Percentiles rank a stretch among this genome's conserved stretches.
Conservation (phyloP, 352 stramenopile species). For the Phytopythium boreale region DNA sequence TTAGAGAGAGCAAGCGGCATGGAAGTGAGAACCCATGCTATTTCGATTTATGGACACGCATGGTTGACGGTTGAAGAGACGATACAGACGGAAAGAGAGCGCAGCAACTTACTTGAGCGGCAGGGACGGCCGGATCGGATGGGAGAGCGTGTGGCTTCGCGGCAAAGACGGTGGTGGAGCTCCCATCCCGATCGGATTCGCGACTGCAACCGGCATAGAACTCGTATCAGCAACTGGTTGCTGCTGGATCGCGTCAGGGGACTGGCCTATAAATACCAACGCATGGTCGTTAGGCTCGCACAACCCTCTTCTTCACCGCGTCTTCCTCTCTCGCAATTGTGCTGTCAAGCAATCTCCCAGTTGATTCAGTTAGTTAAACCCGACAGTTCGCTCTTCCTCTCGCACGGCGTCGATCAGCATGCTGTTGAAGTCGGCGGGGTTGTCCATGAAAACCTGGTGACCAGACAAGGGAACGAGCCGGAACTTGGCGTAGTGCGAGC, state of each 20-base stretch:
- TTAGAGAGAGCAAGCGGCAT: not conserved
- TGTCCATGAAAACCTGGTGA: conserved; percentile 88
- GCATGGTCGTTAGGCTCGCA: not conserved
- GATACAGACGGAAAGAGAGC: not conserved
- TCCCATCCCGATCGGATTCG: not conserved
- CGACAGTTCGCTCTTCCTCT: conserved; percentile 47
- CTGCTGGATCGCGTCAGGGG: not conserved
- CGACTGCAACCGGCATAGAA: not conserved
- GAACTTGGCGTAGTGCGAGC: conserved; percentile 63
- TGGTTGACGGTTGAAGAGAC: not conserved
- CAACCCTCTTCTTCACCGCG: not conserved
- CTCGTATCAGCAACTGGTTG: not conserved
- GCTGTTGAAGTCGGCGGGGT: conserved; percentile 70
- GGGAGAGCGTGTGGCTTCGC: not conserved
- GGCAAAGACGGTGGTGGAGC: not conserved
- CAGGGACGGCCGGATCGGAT: not conserved
- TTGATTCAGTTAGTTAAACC: conserved; percentile 12
- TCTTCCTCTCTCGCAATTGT: not conserved
- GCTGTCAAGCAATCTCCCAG: not conserved
- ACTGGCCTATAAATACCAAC: not conserved
- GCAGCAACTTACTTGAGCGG: not conserved
- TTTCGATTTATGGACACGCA: not conserved
- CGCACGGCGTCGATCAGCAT: conserved; percentile 67
- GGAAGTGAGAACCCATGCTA: not conserved
- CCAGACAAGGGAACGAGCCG: conserved; percentile 60